A percentile compares a stretch with the other conserved stretches of the same genome.
Conservation (phyloP, 345 rosid genomes). For the Eucalyptus sp. region DNA sequence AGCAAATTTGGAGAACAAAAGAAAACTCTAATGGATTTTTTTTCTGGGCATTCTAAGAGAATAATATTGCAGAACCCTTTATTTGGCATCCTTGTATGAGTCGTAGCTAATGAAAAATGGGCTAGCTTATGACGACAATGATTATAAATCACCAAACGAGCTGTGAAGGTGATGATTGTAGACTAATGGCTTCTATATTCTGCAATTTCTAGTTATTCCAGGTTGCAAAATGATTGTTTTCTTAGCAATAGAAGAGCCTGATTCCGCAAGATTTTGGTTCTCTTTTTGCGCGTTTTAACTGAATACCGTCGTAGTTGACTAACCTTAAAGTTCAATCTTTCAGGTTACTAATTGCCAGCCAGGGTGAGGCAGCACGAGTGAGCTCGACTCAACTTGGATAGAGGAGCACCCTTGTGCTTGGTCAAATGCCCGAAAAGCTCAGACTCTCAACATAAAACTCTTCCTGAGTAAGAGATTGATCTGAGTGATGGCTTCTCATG, state of each 20-base stretch:
- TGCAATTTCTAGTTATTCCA: background rate
- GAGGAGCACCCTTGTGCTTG: background rate
- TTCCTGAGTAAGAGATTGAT: background rate
- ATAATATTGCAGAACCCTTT: background rate
- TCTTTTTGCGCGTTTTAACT: background rate
- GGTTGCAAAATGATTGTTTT: background rate
- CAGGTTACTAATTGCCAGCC: background rate
- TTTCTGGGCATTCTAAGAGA: background rate
- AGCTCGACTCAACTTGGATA: background rate
- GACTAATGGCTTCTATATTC: background rate
- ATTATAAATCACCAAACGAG: background rate
- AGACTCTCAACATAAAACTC: background rate
- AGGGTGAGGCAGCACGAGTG: background rate
- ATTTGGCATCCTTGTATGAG: background rate
- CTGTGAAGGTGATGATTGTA: background rate
- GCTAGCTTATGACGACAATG: background rate
- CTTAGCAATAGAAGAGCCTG: background rate
- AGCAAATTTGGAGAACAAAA: background rate
- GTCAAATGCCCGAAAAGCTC: background rate
- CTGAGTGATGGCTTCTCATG: constrained; percentile 6
- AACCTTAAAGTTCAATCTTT: background rate
- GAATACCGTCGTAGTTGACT: background rate
- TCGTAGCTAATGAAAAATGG: background rate
- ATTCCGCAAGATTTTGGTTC: background rate
- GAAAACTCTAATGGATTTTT: background rate